Percentiles rank a stretch among this genome's conserved stretches.
These are phyloP conservation scores for Acacia pycnantha DNA, from an alignment of 331 rosid species.

Conservation along the genomic window DNA sequence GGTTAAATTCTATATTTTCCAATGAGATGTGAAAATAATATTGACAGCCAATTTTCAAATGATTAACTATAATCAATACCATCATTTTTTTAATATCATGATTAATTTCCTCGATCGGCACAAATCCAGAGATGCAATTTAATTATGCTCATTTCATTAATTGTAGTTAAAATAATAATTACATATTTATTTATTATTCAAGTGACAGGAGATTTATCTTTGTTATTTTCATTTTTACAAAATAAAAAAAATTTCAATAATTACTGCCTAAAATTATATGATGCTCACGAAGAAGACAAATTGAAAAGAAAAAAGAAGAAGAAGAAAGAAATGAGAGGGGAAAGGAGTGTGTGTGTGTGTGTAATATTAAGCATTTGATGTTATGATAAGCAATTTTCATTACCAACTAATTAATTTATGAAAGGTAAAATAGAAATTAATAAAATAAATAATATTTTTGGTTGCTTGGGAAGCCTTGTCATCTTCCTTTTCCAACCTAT, in stretches of 20 bases:
- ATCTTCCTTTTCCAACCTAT: not conserved
- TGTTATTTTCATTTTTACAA: not conserved
- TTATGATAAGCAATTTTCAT: not conserved
- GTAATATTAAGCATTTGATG: not conserved
- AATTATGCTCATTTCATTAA: not conserved
- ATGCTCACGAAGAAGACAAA: not conserved
- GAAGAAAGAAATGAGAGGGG: not conserved
- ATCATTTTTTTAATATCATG: not conserved
- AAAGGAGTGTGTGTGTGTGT: not conserved
- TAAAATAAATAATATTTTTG: not conserved
- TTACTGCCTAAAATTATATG: not conserved
- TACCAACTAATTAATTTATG: not conserved
- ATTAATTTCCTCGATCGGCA: not conserved
- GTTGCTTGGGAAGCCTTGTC: not conserved
- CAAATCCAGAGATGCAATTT: not conserved
- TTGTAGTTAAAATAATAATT: not conserved
- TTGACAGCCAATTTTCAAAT: not conserved
- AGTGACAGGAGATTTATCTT: not conserved
- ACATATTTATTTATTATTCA: not conserved
- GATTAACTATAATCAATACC: not conserved
- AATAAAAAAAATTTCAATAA: not conserved
- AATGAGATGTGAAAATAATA: not conserved
- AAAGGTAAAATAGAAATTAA: not conserved
- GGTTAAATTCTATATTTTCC: not conserved
- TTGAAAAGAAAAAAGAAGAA: not conserved